Evolutionary conservation across 768 basidiomycete genomes (phyloP).

Genomic region (Piloderma croceum): DNA sequence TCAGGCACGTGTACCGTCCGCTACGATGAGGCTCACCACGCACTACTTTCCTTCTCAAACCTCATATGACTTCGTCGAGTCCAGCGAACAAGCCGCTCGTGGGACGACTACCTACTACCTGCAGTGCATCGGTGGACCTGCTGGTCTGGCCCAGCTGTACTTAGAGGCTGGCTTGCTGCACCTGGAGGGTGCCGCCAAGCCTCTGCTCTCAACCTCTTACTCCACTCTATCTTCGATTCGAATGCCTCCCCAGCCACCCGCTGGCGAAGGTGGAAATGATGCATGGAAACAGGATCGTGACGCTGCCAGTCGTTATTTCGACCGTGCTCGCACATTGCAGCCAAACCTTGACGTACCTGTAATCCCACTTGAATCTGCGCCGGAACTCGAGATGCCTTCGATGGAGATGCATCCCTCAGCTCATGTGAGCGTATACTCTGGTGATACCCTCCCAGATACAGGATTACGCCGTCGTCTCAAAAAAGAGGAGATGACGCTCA

Average conservation of each 20-base stretch:
- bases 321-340: conserved; percentile 55
- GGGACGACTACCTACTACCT: conserved; percentile 59
- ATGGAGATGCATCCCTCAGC: conserved; percentile 41
- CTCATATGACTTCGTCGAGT: conserved; percentile 29
- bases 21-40: conserved; percentile 71
- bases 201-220: conserved; percentile 67
- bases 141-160: conserved; percentile 68
- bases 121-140: conserved; percentile 59
- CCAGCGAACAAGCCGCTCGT: conserved; percentile 35
- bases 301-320: conserved; percentile 65
- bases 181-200: conserved; percentile 72
- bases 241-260: conserved; percentile 47
- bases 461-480: conserved; percentile 45
- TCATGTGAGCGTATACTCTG: conserved; percentile 23
- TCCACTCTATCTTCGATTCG: conserved; percentile 76
- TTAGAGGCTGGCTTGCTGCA: conserved; percentile 74
- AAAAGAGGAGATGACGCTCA: conserved; percentile 48
- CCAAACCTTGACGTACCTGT: conserved; percentile 65
- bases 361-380: conserved; percentile 44
- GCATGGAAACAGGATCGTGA: conserved; percentile 74
- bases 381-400: conserved; percentile 64
- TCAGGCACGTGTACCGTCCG: conserved; percentile 66
- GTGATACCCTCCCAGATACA: conserved; percentile 29
- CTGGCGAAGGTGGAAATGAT: conserved; percentile 54
- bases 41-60: conserved; percentile 63